These are phyloP conservation scores for Microbotryomycetes sp. DNA, from an alignment of 1,284 basidiomycete species.

Conservation along the genomic window DNA sequence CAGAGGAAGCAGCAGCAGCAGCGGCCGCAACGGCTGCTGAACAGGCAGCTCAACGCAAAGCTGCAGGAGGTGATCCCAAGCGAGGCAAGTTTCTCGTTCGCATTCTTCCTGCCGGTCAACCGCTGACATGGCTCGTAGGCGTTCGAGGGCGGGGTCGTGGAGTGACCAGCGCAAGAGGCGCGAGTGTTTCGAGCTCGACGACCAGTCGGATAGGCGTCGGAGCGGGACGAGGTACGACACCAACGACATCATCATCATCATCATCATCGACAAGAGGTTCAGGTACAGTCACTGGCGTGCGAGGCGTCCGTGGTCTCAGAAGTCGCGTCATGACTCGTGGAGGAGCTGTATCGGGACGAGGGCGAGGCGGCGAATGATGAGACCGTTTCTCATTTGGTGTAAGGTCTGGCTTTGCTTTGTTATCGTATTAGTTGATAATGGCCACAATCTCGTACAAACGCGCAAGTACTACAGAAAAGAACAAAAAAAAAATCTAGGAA, in stretches of 20 bases:
- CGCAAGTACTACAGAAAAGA: background rate
- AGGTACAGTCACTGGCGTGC: slow-evolving; percentile 8
- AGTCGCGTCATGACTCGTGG: slow-evolving; percentile 7
- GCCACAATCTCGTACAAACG: background rate
- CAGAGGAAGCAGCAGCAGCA: background rate
- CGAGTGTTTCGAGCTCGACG: background rate
- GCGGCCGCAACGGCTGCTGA: background rate
- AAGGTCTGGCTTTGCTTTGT: background rate
- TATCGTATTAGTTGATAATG: background rate
- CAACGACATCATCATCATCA: background rate
- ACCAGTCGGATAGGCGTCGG: no score
- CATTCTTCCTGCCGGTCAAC: background rate
- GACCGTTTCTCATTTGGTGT: background rate
- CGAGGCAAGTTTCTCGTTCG: background rate
- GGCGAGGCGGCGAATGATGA: background rate
- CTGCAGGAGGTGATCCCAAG: background rate
- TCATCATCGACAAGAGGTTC: background rate
- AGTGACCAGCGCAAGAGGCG: background rate
- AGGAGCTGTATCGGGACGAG: background rate
- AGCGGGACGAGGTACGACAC: no score
- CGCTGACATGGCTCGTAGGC: no score
- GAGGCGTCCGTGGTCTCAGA: slow-evolving; percentile 22
- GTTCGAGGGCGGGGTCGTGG: background rate
- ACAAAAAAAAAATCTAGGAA: background rate
- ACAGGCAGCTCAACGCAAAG: background rate